Conservation (phyloP, 768 basidiomycete genomes). For the Chiua virens region DNA sequence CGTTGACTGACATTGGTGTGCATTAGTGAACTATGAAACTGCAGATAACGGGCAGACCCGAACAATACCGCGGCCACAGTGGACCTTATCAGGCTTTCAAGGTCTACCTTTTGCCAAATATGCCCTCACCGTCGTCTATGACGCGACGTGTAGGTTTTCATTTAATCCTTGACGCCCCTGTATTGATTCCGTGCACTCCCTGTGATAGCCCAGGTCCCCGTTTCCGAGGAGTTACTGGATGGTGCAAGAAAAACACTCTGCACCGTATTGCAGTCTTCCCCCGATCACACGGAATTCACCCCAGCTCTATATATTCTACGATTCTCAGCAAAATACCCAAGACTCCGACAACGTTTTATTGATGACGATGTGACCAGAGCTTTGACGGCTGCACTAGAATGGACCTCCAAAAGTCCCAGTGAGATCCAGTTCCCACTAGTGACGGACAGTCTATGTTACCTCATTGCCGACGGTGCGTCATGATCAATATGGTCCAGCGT, state of each 20-base stretch:
- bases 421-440: no score
- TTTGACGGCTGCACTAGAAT: no score
- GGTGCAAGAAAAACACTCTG: background rate
- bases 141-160: background rate
- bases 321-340: background rate
- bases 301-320: background rate
- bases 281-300: background rate
- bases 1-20: background rate
- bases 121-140: background rate
- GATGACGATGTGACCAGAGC: no score
- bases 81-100: background rate
- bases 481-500: background rate
- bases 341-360: background rate
- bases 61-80: background rate
- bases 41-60: background rate
- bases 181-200: background rate
- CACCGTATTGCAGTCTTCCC: background rate
- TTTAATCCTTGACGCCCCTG: no score
- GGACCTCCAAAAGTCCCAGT: no score
- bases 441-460: no score
- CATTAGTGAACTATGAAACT: background rate
- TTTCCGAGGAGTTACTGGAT: background rate
- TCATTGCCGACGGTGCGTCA: no score
- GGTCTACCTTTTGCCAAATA: background rate
- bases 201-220: background rate